Base-by-base conservation (phyloP, 139 green algal species). In the Spirogloea muscicola region DNA sequence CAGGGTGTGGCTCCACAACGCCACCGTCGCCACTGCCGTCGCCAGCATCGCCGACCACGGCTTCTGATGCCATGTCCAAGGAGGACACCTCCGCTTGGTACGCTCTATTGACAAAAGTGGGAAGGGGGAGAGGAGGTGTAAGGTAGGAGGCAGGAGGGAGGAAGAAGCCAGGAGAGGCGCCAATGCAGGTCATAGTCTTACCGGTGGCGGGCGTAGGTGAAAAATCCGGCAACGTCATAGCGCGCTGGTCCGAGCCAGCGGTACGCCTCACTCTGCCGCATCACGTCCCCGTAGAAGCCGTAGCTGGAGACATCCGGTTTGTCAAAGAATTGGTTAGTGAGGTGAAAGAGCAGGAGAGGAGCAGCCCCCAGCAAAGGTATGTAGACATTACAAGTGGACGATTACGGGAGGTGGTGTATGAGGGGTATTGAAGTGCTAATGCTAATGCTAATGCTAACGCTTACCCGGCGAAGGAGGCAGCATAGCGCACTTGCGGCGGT, bases 261-360 rank as follows among this genome's bases (percentile, higher is more conserved):
- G 10, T 64, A 69, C 1, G 38, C 0, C 25, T 84, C 77, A 38
- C 44, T 72, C 52, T 65, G 44, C 43, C 62, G 48, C 0, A 65
- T 62, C 0, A 84, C 73, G 16, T 82, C 77, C 0, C 77, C 77
- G 39, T 72, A 84, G 65, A 83, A 84, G 29, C 77, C 77, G 39
- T 77, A 83, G 27, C 77, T 81, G 62, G 5, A 42, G 33, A 68
- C 27, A 10, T 13, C 55, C n/a, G n/a, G 10, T 10, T 39, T 39
- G 10, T 13, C 18, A 64, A 64, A 10, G n/a, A n/a, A n/a, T n/a
- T n/a, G n/a, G n/a, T n/a, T n/a, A n/a, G n/a, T n/a, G n/a, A n/a
- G n/a, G n/a, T n/a, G n/a, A n/a, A n/a, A n/a, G n/a, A n/a, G n/a
- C n/a, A n/a, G n/a, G n/a, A n/a, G n/a, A n/a, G n/a, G n/a, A n/a